Percentiles rank a stretch among this genome's conserved stretches.
Evolutionary conservation across 2,329 filamentous ascomycete species (phyloP).

Genomic region (Alternaria sp.): DNA sequence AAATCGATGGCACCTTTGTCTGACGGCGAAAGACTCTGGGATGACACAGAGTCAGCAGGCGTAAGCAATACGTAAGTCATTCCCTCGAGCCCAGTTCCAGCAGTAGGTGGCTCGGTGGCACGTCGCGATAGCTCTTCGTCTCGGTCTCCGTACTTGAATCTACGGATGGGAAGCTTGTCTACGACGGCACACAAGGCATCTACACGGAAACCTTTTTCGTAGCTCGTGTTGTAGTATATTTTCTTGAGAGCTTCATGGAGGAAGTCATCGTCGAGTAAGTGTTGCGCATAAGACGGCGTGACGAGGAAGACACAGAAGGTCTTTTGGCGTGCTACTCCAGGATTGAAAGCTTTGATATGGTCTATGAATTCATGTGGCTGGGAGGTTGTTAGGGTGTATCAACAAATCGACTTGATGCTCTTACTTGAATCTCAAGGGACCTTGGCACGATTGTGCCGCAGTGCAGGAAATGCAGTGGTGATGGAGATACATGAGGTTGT

Average conservation of each 20-base stretch:
- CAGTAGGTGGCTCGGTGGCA: constrained; percentile 20
- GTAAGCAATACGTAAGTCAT: constrained; percentile 42
- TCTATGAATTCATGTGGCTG: constrained; percentile 35
- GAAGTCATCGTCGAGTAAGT: constrained; percentile 42
- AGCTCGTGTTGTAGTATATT: constrained; percentile 18
- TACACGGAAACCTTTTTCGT: constrained; percentile 10
- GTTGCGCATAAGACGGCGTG: constrained; percentile 45
- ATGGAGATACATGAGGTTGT: not conserved
- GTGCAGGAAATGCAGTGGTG: constrained; percentile 7
- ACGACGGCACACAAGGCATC: constrained; percentile 49
- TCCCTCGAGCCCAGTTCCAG: constrained; percentile 44
- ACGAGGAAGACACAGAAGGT: constrained; percentile 43
- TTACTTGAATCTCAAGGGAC: constrained; percentile 34
- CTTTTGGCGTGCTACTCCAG: not conserved
- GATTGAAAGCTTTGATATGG: constrained; percentile 31
- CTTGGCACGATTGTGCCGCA: constrained; percentile 42
- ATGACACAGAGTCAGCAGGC: constrained; percentile 19
- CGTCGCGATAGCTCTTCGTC: constrained; percentile 5
- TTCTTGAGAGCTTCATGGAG: constrained; percentile 35
- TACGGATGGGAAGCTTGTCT: constrained; percentile 45
- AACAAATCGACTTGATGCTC: constrained; percentile 1
- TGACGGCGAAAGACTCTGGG: constrained; percentile 6
- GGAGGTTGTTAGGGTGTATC: constrained; percentile 17
- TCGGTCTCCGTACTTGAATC: not conserved
- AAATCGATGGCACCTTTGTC: constrained; percentile 42